A percentile compares a stretch with the other conserved stretches of the same genome.
Conservation (phyloP, 495 filamentous ascomycete species). For the Peziza echinospora region DNA sequence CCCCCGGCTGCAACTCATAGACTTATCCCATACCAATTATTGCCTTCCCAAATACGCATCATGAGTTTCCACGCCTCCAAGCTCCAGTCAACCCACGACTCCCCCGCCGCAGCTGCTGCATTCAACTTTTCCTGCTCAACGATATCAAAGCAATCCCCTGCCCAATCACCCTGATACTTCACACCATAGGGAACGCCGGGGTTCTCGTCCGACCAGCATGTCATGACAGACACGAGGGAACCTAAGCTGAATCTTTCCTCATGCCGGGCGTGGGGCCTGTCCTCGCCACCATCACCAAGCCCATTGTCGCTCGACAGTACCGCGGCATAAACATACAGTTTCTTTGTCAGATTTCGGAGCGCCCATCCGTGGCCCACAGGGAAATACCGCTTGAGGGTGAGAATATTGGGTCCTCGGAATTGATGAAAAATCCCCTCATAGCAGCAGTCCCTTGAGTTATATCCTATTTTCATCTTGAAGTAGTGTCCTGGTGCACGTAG, state of each 20-base stretch:
- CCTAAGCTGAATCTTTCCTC: background rate
- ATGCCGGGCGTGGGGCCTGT: background rate
- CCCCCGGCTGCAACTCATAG: too few species aligned
- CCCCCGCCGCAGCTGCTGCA: background rate
- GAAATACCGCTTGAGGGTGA: background rate
- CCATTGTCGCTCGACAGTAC: background rate
- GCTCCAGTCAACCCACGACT: background rate
- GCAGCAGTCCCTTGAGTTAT: too few species aligned
- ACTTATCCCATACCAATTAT: too few species aligned
- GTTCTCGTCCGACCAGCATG: background rate
- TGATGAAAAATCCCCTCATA: background rate
- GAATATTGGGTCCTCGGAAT: background rate
- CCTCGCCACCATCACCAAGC: background rate
- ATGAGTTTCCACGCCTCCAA: background rate
- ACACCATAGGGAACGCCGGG: background rate
- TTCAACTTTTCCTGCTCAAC: background rate
- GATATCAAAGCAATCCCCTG: background rate
- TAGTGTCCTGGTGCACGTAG: background rate
- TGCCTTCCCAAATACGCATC: background rate
- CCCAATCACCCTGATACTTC: background rate
- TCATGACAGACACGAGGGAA: background rate
- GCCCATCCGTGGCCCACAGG: background rate
- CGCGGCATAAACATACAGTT: background rate
- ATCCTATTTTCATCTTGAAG: background rate
- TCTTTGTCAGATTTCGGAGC: background rate